phyloP scores from a whole-genome alignment of 1,139 yeast species.

The Entelexis paramagnoliae region DNA sequence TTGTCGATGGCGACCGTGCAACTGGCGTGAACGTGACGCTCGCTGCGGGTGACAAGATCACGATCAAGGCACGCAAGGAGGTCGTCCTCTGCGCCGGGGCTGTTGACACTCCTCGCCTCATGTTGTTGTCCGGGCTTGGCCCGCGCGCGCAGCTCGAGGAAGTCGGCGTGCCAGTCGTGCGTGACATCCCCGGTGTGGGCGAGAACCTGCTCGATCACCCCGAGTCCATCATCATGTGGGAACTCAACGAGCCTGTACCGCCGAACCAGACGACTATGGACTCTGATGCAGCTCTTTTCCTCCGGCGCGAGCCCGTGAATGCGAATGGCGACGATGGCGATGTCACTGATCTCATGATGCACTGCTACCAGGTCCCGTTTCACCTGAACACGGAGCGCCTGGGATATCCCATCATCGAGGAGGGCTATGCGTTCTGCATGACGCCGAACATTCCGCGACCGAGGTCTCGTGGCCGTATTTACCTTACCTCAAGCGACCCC shows the following conservation, averaged over 20 bases:
- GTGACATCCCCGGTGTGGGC: conserved; percentile 21
- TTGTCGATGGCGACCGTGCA: conserved; percentile 8
- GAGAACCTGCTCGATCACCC: conserved; percentile 19
- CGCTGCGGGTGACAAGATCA: conserved; percentile 1
- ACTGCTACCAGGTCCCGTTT: conserved; percentile 20
- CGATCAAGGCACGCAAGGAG: conserved; percentile 10
- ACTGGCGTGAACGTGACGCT: conserved; percentile 14
- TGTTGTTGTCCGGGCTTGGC: conserved; percentile 17
- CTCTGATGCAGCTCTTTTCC: conserved; percentile 18
- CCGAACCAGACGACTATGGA: conserved; percentile 19
- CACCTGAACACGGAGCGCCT: conserved; percentile 16
- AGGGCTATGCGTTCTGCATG: conserved; percentile 19
- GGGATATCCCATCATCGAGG: conserved; percentile 15
- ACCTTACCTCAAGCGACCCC: conserved; percentile 14
- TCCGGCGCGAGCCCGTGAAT: conserved; percentile 15
- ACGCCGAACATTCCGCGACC: conserved; percentile 21
- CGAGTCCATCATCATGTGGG: conserved; percentile 19
- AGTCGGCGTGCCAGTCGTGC: conserved; percentile 12
- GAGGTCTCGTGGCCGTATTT: conserved; percentile 16
- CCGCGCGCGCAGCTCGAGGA: conserved; percentile 15
- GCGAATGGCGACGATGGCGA: conserved; percentile 13
- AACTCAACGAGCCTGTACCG: conserved; percentile 16
- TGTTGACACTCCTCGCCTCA: conserved; percentile 17
- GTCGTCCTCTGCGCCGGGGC: conserved; percentile 18
- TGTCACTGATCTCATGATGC: conserved; percentile 19